These are phyloP conservation scores for Iris pallida DNA, from an alignment of 116 monocot species.

Conservation along the genomic window DNA sequence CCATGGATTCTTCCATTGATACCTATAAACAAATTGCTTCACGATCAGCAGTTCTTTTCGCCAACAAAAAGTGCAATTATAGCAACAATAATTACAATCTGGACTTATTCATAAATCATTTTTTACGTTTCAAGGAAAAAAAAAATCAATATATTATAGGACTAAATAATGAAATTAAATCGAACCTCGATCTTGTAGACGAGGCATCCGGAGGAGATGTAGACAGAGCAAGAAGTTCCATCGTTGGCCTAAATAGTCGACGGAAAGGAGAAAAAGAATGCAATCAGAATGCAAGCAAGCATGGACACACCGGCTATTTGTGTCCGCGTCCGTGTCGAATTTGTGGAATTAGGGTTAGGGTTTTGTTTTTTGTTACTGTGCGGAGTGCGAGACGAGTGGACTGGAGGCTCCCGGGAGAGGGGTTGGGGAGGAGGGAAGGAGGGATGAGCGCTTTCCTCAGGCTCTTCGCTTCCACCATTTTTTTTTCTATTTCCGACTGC, in stretches of 20 bases:
- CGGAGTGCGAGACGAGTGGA: slow-evolving; percentile 77
- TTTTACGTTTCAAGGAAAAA: neutral
- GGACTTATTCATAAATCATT: neutral
- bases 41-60: neutral
- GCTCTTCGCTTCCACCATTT: slow-evolving; percentile 60
- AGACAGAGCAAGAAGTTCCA: slow-evolving; percentile 49
- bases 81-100: neutral
- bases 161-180: neutral
- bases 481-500: slow-evolving; percentile 1
- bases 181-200: slow-evolving; percentile 68
- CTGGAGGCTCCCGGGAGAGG: slow-evolving; percentile 67
- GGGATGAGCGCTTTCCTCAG: slow-evolving; percentile 61
- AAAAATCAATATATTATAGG: too few species aligned
- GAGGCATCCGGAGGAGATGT: slow-evolving; percentile 70
- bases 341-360: neutral
- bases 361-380: slow-evolving; percentile 31
- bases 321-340: too few species aligned
- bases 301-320: too few species aligned
- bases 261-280: neutral
- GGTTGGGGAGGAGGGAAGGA: slow-evolving; percentile 38
- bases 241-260: slow-evolving; percentile 39
- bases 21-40: slow-evolving; percentile 28
- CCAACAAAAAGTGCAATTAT: neutral
- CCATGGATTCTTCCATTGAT: slow-evolving; percentile 40
- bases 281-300: neutral